Percentiles rank a stretch among this genome's conserved stretches.
Evolutionary conservation across 2,329 filamentous ascomycete species (phyloP).

Genomic region (Fusarium odoratissimum): DNA sequence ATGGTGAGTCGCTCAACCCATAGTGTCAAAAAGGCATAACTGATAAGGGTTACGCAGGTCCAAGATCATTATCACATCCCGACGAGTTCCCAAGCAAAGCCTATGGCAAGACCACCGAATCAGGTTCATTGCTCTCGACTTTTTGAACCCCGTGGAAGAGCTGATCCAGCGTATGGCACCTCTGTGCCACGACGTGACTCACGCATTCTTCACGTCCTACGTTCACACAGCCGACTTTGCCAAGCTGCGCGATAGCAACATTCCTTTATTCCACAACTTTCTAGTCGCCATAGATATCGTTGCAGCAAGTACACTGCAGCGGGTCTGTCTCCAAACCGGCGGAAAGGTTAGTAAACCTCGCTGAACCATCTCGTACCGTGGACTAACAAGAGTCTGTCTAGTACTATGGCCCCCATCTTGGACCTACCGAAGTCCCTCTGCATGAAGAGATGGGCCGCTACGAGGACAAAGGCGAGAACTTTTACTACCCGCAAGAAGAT

Average conservation of each 20-base stretch:
- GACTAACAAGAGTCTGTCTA: neutral
- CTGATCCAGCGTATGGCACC: constrained; percentile 25
- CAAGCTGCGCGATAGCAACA: constrained; percentile 28
- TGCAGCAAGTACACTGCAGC: constrained; percentile 23
- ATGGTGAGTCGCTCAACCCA: neutral
- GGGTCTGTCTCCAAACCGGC: constrained; percentile 31
- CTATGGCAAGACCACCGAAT: constrained; percentile 33
- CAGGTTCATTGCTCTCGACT: constrained; percentile 31
- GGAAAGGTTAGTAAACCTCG: constrained; percentile 13
- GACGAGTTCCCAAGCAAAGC: constrained; percentile 14
- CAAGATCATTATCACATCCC: constrained; percentile 37
- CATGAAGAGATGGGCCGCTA: constrained; percentile 30
- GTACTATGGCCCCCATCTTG: constrained; percentile 34
- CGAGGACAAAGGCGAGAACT: constrained; percentile 33
- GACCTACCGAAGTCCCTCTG: constrained; percentile 28
- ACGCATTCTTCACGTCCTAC: constrained; percentile 35
- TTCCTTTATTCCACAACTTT: constrained; percentile 34
- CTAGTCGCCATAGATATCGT: constrained; percentile 28
- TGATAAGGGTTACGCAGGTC: constrained; percentile 5
- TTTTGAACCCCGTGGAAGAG: constrained; percentile 29
- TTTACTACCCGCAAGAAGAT: constrained; percentile 33
- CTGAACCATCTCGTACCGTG: neutral
- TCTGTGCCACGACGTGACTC: constrained; percentile 30
- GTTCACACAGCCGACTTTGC: constrained; percentile 30
- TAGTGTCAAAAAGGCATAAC: too few species aligned